Percentiles rank a stretch among this genome's conserved stretches.
phyloP scores from a whole-genome alignment of 2,329 filamentous ascomycete species.

The Penicillium nordicum region DNA sequence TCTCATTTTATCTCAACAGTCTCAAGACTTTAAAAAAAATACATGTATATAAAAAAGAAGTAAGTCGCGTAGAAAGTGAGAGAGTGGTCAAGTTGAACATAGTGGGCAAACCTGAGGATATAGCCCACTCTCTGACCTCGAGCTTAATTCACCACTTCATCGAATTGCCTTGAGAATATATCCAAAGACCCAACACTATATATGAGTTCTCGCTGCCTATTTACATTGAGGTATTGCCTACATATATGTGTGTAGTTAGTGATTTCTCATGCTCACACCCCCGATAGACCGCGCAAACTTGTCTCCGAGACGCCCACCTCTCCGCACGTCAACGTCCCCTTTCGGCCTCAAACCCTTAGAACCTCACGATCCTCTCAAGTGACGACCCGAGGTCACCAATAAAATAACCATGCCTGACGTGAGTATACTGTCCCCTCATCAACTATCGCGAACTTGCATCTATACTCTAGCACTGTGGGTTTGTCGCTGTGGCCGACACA shows the following conservation, averaged over 20 bases:
- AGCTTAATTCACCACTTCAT: not conserved
- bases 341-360: not conserved
- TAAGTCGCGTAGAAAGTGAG: not conserved
- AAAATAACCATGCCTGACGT: constrained; percentile 34
- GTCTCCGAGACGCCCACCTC: constrained; percentile 3
- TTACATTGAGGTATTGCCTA: not conserved
- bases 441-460: not conserved
- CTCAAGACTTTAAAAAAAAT: not conserved
- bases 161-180: not conserved
- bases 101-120: not conserved
- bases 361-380: not conserved
- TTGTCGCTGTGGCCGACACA: not conserved
- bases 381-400: not conserved
- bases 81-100: not conserved
- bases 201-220: not conserved
- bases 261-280: not conserved
- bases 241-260: not conserved
- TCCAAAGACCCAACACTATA: not conserved
- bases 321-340: constrained; percentile 3
- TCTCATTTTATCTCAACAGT: not conserved
- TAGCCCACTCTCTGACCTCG: not conserved
- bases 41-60: not conserved
- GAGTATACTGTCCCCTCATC: constrained; percentile 16
- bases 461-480: not conserved
- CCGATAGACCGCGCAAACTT: constrained; percentile 7